Evolutionary conservation across 1,139 yeast species (phyloP), one percentile per base, ranked within the genome.

Genomic region (Yarrowia galli): DNA sequence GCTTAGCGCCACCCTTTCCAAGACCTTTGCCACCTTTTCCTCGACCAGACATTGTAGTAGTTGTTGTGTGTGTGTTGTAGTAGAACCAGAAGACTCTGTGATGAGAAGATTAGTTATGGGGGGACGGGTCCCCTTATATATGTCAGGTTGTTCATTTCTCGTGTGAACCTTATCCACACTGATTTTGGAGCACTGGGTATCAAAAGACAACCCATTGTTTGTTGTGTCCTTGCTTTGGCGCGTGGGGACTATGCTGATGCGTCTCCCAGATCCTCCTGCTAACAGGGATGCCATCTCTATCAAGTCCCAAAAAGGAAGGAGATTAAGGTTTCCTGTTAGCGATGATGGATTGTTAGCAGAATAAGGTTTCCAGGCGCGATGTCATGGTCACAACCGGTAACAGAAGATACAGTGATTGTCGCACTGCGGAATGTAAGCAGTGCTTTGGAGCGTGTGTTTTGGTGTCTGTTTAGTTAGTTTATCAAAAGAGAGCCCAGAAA

Each of bases 1-100:
- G 95, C 89, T 95, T 95, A 79, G 99, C 98, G 86, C 98, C 98
- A 85, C 82, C 98, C 85, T 95, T 93, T 80, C 98, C 98, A 79
- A 92, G 87, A 84, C 98, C 98, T 90, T 92, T 92, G 82, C 98
- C 98, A 81, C 98, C 98, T 92, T 92, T 92, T 81, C 98, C 98
- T 89, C 98, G 93, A 83, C 98, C 98, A 80, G 98, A 91, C 98
- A 93, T 93, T 80, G 74, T 88, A 76, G 54, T 61, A 61, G 66
- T 61, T 61, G 49, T 43, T 18, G 66, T 61, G 51, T 49, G 56
- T 51, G 35, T 20, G 43, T 28, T 43, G 56, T 36, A 36, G 56
- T 61, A 36, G 45, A 60, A 46, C 35, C 66, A 61, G 64, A 58
- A 32, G 64, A 42, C 15, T 54, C 64, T 58, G 64, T 43, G 51